Conservation (phyloP, 148 eudicot species). For the Chenopodium quinoa region DNA sequence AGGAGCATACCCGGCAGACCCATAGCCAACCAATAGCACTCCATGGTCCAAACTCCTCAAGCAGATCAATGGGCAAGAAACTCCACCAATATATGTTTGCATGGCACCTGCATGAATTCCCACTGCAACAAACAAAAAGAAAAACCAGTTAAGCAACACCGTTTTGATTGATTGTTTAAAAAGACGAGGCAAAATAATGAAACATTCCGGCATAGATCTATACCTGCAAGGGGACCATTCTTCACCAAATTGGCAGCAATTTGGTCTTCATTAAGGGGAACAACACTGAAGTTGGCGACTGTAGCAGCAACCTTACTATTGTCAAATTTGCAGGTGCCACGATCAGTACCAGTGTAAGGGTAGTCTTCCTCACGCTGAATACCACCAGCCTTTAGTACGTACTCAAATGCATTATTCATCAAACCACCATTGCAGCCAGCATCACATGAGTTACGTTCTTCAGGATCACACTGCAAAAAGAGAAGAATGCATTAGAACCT, state of each 20-base stretch:
- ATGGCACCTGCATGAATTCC: constrained; percentile 76
- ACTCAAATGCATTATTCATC: constrained; percentile 83
- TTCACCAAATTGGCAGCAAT: constrained; percentile 81
- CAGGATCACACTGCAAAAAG: constrained; percentile 74
- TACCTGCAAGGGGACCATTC: constrained; percentile 92
- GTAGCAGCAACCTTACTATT: constrained; percentile 62
- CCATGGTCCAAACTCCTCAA: constrained; percentile 69
- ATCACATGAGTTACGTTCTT: constrained; percentile 54
- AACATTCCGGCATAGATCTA: background rate
- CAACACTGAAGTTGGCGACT: constrained; percentile 73
- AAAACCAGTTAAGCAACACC: background rate
- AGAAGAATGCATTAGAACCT: background rate
- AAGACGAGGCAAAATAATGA: no score
- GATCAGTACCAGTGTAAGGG: constrained; percentile 69
- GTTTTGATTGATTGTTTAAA: background rate
- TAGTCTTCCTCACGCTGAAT: constrained; percentile 58
- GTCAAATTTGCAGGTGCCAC: constrained; percentile 62
- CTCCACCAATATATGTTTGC: constrained; percentile 77
- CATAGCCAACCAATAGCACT: constrained; percentile 76
- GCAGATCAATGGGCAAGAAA: constrained; percentile 80
- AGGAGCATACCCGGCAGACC: constrained; percentile 57
- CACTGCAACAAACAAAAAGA: constrained; percentile 42
- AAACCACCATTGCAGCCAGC: constrained; percentile 77
- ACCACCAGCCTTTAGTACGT: constrained; percentile 73
- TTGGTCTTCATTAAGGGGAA: constrained; percentile 67